phyloP scores from a whole-genome alignment of 164 flowering plant species.

The Pachysandra terminalis region DNA sequence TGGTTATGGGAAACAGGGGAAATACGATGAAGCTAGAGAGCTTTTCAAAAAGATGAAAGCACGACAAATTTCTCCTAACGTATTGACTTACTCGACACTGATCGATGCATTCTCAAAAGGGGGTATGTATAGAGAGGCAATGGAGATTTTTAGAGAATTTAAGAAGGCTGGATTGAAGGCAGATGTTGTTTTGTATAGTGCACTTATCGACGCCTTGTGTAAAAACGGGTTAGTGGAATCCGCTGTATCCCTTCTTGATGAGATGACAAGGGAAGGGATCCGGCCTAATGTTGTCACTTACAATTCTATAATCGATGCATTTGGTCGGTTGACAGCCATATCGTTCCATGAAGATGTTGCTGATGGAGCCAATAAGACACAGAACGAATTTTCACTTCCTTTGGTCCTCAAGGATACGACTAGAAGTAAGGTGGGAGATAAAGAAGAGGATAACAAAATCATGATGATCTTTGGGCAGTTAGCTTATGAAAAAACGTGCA shows the following conservation, averaged over 20 bases:
- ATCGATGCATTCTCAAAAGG: constrained; percentile 87
- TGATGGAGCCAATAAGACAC: constrained; percentile 20
- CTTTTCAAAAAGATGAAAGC: constrained; percentile 71
- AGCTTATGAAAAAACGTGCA: constrained; percentile 41
- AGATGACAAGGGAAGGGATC: constrained; percentile 90
- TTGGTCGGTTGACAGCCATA: constrained; percentile 53
- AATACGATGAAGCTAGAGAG: constrained; percentile 56
- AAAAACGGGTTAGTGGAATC: constrained; percentile 85
- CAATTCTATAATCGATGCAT: constrained; percentile 94
- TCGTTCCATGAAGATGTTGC: constrained; percentile 22
- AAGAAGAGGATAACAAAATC: constrained; percentile 39
- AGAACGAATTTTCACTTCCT: constrained; percentile 21
- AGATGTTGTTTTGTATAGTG: constrained; percentile 96
- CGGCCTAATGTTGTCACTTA: constrained; percentile 93
- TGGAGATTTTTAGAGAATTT: constrained; percentile 74
- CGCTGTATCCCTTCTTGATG: constrained; percentile 74
- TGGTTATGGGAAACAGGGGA: constrained; percentile 90
- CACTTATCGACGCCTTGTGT: constrained; percentile 84
- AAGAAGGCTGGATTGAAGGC: constrained; percentile 79
- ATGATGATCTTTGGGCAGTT: constrained; percentile 63
- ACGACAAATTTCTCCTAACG: constrained; percentile 48
- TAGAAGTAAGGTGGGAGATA: constrained; percentile 11
- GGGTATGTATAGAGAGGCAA: constrained; percentile 76
- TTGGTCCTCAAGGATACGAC: constrained; percentile 12
- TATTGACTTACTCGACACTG: constrained; percentile 85